Conservation (phyloP, 2,329 filamentous ascomycete species). For the Botrytis pseudocinerea region DNA sequence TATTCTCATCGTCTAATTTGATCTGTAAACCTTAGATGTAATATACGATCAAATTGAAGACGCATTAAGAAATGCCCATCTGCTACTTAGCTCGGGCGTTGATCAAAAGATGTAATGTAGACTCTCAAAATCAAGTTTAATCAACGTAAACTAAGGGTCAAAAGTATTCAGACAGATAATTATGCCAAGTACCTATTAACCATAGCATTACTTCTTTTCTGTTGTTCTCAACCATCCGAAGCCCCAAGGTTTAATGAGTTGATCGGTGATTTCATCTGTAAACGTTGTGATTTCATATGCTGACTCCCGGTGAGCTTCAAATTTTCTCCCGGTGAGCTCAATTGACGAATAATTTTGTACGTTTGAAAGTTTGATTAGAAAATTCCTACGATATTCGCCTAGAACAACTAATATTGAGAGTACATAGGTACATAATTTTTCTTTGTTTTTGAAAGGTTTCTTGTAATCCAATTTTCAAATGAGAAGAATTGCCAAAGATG, state of each 20-base stretch:
- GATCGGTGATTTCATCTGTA: background rate
- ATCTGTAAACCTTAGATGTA: too few relatives aligned
- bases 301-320: background rate
- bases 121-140: background rate
- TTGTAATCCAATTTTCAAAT: background rate
- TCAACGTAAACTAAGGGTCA: background rate
- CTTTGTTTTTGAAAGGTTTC: too few relatives aligned
- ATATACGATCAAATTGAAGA: background rate
- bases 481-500: background rate
- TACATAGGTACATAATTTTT: background rate
- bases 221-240: background rate
- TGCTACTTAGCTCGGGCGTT: background rate
- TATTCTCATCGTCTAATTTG: fast-evolving
- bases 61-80: background rate
- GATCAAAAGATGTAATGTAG: background rate
- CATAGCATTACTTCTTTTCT: background rate
- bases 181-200: background rate
- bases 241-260: background rate
- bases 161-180: background rate
- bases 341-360: background rate
- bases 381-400: too few relatives aligned
- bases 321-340: background rate
- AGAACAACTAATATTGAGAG: background rate
- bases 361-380: background rate
- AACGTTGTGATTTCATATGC: background rate